phyloP scores from a whole-genome alignment of 192 early-diverging fungal genomes.

The Podila verticillata region DNA sequence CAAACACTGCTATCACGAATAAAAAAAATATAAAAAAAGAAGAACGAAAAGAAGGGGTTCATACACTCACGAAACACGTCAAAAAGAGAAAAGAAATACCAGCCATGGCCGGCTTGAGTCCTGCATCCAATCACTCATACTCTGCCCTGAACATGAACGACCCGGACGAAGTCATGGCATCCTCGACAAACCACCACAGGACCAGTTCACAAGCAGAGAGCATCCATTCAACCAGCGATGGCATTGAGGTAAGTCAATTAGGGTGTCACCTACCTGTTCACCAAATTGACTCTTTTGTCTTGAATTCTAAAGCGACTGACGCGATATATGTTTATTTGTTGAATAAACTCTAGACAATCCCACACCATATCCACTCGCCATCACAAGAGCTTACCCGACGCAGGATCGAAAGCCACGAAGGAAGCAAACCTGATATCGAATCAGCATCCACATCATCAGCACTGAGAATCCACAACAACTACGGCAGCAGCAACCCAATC shows the following conservation, averaged over 20 bases:
- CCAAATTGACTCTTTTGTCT: no score
- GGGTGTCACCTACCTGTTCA: no score
- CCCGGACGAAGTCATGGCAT: not conserved
- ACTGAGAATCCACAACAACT: not conserved
- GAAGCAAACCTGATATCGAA: not conserved
- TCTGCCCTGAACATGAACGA: slow-evolving; percentile 10
- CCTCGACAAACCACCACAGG: not conserved
- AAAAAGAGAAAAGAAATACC: not conserved
- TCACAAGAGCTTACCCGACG: not conserved
- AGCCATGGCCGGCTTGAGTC: not conserved
- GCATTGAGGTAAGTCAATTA: no score
- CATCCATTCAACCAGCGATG: no score
- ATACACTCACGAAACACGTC: not conserved
- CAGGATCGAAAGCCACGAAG: not conserved
- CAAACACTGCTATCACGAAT: no score
- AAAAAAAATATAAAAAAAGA: no score
- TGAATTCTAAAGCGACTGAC: no score
- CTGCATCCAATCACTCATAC: slow-evolving; percentile 16
- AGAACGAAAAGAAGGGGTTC: no score
- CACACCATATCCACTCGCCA: not conserved
- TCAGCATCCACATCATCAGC: not conserved
- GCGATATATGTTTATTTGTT: no score
- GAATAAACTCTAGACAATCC: no score
- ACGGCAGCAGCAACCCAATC: not conserved
- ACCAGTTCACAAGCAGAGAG: not conserved